These are phyloP conservation scores for Xylaria sp. DNA, from an alignment of 2,329 filamentous ascomycete species.

Conservation along the genomic window DNA sequence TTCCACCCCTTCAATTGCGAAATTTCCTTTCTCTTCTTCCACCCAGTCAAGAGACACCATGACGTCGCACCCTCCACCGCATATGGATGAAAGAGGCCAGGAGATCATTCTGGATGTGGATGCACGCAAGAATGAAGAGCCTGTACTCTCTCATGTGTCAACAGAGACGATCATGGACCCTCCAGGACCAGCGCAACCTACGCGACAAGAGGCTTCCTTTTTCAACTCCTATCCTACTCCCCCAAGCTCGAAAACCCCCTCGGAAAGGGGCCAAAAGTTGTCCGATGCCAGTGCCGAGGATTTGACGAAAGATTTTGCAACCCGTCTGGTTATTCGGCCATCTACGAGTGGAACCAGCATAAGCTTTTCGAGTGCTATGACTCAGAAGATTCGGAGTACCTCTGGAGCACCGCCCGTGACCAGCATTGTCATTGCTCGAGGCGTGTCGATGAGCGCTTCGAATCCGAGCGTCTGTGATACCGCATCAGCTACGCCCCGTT, in stretches of 20 bases:
- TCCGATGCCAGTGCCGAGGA: constrained; percentile 37
- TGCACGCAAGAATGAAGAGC: constrained; percentile 24
- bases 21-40: constrained; percentile 35
- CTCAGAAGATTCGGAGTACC: constrained; percentile 38
- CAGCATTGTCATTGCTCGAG: constrained; percentile 56
- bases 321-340: constrained; percentile 33
- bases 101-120: constrained; percentile 23
- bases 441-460: constrained; percentile 62
- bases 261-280: constrained; percentile 40
- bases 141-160: constrained; percentile 33
- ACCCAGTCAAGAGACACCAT: constrained; percentile 37
- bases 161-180: constrained; percentile 37
- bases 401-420: constrained; percentile 55
- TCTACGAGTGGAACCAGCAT: constrained; percentile 36
- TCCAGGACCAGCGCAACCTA: constrained; percentile 30
- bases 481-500: constrained; percentile 47
- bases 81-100: constrained; percentile 32
- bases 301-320: constrained; percentile 32
- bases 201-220: constrained; percentile 28
- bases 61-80: constrained; percentile 32
- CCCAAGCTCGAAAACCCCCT: constrained; percentile 46
- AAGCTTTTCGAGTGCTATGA: constrained; percentile 41
- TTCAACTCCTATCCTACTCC: constrained; percentile 52
- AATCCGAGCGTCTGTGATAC: constrained; percentile 55
- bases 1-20: constrained; percentile 65